Conservation (phyloP, 1,139 yeast species). For the Ogataea hybrid region DNA sequence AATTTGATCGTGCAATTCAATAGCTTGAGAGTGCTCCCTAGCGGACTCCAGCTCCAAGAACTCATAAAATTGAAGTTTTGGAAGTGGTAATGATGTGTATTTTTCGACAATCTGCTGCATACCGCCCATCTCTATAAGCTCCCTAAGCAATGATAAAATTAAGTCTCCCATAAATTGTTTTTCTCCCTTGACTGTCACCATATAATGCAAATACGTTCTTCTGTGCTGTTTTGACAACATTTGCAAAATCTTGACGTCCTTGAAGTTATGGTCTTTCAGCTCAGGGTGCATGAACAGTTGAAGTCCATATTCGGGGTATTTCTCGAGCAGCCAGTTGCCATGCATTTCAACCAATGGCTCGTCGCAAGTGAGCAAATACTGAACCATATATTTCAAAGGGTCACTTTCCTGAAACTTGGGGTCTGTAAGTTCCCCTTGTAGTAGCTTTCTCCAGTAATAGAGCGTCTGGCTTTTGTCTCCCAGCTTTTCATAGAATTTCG, state of each 20-base stretch:
- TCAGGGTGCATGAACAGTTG: constrained; percentile 35
- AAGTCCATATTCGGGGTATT: constrained; percentile 40
- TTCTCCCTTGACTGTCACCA: constrained; percentile 27
- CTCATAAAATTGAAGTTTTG: constrained; percentile 24
- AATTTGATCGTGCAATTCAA: constrained; percentile 21
- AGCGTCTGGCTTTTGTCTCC: constrained; percentile 35
- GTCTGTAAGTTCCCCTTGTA: constrained; percentile 36
- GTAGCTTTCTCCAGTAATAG: constrained; percentile 40
- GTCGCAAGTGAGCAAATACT: constrained; percentile 35
- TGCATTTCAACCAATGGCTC: constrained; percentile 39
- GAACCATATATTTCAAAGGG: constrained; percentile 30
- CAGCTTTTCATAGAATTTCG: constrained; percentile 35
- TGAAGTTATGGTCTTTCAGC: constrained; percentile 27
- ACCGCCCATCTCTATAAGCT: constrained; percentile 10
- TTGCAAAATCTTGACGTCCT: constrained; percentile 27
- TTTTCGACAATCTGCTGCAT: background rate
- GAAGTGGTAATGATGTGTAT: constrained; percentile 15
- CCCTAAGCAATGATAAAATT: constrained; percentile 20
- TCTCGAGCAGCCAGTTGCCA: constrained; percentile 43
- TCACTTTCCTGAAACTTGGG: constrained; percentile 15
- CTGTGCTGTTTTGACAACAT: constrained; percentile 15
- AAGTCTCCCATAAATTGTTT: constrained; percentile 34
- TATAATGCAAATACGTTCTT: constrained; percentile 25
- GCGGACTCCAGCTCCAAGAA: constrained; percentile 25
- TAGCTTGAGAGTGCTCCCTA: constrained; percentile 8